Conservation (phyloP, 352 stramenopile species). For the Detonula confervacea region DNA sequence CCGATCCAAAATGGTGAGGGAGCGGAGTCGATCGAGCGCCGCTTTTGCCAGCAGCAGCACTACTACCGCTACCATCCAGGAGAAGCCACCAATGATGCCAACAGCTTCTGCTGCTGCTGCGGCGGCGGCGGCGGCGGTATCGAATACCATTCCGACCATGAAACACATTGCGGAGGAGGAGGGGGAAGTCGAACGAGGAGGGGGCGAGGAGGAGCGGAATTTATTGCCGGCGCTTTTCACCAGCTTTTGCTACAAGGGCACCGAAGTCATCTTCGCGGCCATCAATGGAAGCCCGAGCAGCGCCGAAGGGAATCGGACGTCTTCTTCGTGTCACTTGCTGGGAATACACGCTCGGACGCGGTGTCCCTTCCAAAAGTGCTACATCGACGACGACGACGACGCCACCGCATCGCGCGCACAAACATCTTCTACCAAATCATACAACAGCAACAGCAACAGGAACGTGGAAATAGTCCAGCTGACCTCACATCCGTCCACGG, state of each 20-base stretch:
- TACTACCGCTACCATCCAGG: neutral
- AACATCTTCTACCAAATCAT: constrained; percentile 4
- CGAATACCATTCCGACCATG: no score
- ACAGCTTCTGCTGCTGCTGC: neutral
- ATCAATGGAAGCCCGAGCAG: constrained; percentile 5
- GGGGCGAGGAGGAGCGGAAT: neutral
- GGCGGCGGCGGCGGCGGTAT: no score
- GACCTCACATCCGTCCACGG: constrained; percentile 49
- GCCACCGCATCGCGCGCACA: neutral
- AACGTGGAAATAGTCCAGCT: constrained; percentile 61
- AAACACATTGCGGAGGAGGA: neutral
- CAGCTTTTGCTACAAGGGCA: constrained; percentile 57
- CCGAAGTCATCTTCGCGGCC: constrained; percentile 75
- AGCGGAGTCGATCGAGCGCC: constrained; percentile 37
- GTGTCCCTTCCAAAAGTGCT: constrained; percentile 71
- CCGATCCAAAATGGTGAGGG: constrained; percentile 40
- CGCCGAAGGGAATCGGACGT: neutral
- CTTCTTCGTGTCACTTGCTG: constrained; percentile 42
- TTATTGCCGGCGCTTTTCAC: constrained; percentile 37
- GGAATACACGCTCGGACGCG: constrained; percentile 73
- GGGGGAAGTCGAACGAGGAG: neutral
- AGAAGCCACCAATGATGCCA: neutral
- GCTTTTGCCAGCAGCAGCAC: no score
- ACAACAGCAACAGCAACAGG: constrained; percentile 32
- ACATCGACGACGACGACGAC: constrained; percentile 19